These are phyloP conservation scores for Candida koratica DNA, from an alignment of 805 yeast genomes.

Conservation along the genomic window DNA sequence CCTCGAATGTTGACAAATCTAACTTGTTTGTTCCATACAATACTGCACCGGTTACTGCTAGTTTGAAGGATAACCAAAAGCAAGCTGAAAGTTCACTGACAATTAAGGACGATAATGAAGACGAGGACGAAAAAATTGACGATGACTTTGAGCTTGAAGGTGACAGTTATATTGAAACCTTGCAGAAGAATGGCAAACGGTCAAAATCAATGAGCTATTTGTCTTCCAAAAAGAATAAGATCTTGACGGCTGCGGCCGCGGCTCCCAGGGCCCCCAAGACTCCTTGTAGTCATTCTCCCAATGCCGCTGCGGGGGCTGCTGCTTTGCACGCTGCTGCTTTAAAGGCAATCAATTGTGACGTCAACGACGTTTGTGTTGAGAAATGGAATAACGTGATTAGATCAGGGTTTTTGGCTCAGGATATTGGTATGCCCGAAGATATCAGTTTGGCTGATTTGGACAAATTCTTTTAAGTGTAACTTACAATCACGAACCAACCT, in stretches of 20 bases:
- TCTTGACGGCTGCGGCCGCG: slow-evolving; percentile 74
- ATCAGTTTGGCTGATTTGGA: slow-evolving; percentile 64
- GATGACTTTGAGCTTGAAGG: slow-evolving; percentile 41
- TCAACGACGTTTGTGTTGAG: slow-evolving; percentile 32
- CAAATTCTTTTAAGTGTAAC: slow-evolving; percentile 38
- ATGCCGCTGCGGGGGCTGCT: slow-evolving; percentile 71
- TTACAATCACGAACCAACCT: slow-evolving; percentile 1
- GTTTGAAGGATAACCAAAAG: slow-evolving; percentile 32
- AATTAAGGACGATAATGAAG: slow-evolving; percentile 7
- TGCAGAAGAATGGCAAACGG: slow-evolving; percentile 49
- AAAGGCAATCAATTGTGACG: slow-evolving; percentile 42
- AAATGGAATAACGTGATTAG: slow-evolving; percentile 73
- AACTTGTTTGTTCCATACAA: slow-evolving; percentile 62
- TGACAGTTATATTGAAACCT: slow-evolving; percentile 34
- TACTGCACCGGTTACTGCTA: slow-evolving; percentile 76
- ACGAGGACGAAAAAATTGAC: slow-evolving; percentile 12
- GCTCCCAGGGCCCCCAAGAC: slow-evolving; percentile 75
- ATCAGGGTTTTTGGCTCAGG: slow-evolving; percentile 73
- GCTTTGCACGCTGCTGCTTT: slow-evolving; percentile 68
- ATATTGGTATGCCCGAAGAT: slow-evolving; percentile 76
- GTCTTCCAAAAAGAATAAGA: slow-evolving; percentile 47
- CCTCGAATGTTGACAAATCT: slow-evolving; percentile 33
- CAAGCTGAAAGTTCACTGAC: slow-evolving; percentile 3
- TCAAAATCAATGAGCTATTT: slow-evolving; percentile 64
- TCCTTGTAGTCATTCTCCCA: slow-evolving; percentile 52